Evolutionary conservation across 495 filamentous ascomycete species (phyloP), one percentile per base, ranked within the genome.

Genomic region (Penicillium alfredii): DNA sequence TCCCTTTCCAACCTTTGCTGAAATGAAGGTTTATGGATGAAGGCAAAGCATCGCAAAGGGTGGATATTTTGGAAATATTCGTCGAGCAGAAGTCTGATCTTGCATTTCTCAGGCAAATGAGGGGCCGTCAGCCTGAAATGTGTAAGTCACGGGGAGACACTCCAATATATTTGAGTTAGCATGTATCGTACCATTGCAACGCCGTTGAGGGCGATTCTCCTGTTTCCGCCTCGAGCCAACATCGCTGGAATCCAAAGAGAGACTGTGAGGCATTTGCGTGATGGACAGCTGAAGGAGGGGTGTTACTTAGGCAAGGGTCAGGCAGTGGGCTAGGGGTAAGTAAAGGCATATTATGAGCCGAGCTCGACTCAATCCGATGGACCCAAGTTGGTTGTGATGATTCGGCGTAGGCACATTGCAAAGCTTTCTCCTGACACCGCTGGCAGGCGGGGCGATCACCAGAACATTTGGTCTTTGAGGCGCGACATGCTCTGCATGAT

Each of bases 61-160:
- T 64, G 61, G n/a, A 64, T 37, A 27, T 64, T 60, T 19, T 53
- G 49, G 21, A 63, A 63, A 29, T 63, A 64, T 13, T 59, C 47
- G 18, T 64, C 55, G 12, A 59, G 54, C 8, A 63, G 37, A 11
- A 51, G 33, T 11, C 40, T 26, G 4, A 61, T 44, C 9, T 47
- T 49, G n/a, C 40, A 36, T 22, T 33, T 25, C 6, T 33, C 42
- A 4, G 58, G 56, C 5, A 64, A 28, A 10, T 53, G 25, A 13
- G 30, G 33, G 5, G 38, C 38, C 6, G 28, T 29, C 24, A 60
- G 19, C 56, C 56, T 60, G 25, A 3, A 22, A 8, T 9, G 2
- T 4, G 8, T 34, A 9, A 38, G 28, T n/a, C n/a, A n/a, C n/a
- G n/a, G n/a, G n/a, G n/a, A n/a, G n/a, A n/a, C n/a, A n/a, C n/a